A percentile compares a stretch with the other conserved stretches of the same genome.
phyloP scores from a whole-genome alignment of 768 basidiomycete genomes.

The Agrocybe praecox region DNA sequence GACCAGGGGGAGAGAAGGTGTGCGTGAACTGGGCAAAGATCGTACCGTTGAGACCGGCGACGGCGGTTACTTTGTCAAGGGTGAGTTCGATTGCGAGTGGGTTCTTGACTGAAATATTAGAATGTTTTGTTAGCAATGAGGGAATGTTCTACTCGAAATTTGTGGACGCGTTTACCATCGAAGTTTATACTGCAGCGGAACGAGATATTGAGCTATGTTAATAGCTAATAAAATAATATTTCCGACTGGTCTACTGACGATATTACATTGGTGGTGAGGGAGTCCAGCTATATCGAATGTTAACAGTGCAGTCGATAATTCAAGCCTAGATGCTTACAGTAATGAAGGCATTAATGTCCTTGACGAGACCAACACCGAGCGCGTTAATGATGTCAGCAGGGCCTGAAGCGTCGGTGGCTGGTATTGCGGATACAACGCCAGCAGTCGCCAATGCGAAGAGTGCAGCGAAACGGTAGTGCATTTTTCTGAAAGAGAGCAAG shows the following conservation, averaged over 20 bases:
- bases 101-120: conserved; percentile 34
- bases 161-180: conserved; percentile 35
- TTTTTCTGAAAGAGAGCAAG: too few relatives aligned
- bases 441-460: conserved; percentile 2
- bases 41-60: conserved; percentile 53
- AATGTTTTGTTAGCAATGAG: not conserved
- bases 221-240: not conserved
- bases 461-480: too few relatives aligned
- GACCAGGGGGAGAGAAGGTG: conserved; percentile 51
- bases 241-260: conserved; percentile 23
- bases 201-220: not conserved
- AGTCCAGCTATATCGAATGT: conserved; percentile 31
- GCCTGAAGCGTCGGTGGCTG: conserved; percentile 1
- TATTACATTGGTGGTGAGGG: conserved; percentile 35
- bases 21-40: conserved; percentile 64
- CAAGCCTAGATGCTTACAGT: conserved; percentile 28
- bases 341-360: conserved; percentile 37
- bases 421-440: not conserved
- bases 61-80: conserved; percentile 41
- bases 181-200: conserved; percentile 32
- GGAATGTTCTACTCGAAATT: too few relatives aligned
- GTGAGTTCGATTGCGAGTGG: conserved; percentile 48
- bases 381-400: conserved; percentile 35
- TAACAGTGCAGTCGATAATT: not conserved
- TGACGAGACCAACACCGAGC: conserved; percentile 42